Evolutionary conservation across 306 rosid genomes (phyloP).

Genomic region (Sophora flavescens): DNA sequence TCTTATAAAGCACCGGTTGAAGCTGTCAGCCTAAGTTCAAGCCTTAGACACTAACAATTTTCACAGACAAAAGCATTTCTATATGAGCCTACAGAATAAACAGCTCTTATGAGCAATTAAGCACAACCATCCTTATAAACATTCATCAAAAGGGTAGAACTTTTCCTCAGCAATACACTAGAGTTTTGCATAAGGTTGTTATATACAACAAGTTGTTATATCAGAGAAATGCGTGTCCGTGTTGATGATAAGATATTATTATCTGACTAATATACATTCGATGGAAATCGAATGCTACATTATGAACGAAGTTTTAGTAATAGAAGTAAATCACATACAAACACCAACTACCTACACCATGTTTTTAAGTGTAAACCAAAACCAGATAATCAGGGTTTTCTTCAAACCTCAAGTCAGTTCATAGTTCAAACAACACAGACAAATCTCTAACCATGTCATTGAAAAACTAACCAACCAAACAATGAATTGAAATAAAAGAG

Average conservation of each 20-base stretch:
- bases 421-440: slow-evolving; percentile 14
- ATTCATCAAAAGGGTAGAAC: slow-evolving; percentile 8
- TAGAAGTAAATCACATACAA: slow-evolving; percentile 1
- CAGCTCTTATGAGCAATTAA: not conserved
- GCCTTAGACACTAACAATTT: not conserved
- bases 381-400: slow-evolving; percentile 9
- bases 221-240: not conserved
- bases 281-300: slow-evolving; percentile 25
- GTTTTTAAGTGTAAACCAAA: not conserved
- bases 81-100: slow-evolving; percentile 6
- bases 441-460: not conserved
- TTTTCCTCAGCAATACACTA: not conserved
- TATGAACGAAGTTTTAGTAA: not conserved
- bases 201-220: not conserved
- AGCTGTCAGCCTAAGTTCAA: slow-evolving; percentile 5
- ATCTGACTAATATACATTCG: slow-evolving; percentile 24
- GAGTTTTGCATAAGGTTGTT: slow-evolving; percentile 4
- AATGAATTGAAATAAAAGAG: not conserved
- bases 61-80: not conserved
- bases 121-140: slow-evolving; percentile 4
- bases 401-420: not conserved
- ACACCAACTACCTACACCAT: slow-evolving; percentile 20
- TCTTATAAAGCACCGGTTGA: not conserved
- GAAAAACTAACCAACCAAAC: not conserved
- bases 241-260: not conserved